Base-by-base conservation (phyloP, 345 rosid species). In the Hibiscus mutabilis region DNA sequence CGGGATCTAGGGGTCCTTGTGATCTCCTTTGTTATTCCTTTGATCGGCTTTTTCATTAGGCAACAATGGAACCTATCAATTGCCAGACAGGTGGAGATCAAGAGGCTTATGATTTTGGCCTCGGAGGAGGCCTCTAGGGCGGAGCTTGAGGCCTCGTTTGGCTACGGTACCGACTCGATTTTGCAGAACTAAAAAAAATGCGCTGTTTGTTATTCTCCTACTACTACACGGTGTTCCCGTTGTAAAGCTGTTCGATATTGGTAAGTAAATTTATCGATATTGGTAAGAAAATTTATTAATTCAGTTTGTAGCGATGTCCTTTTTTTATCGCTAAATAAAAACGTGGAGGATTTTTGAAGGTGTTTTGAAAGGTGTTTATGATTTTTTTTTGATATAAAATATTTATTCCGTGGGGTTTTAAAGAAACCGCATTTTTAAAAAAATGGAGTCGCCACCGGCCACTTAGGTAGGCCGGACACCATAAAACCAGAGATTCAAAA, bases 171-270 rank as follows among this genome's bases (percentile, higher is more conserved):
- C 35, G 78, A 72, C 75, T 22, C 88, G 4, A 73, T 78, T 49
- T 29, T 82, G 70, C 55, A 49, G 58, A 77, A 68, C 66, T 85
- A 84, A 76, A 84, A 84, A 75, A 84, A 84, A 29, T 95, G 99
- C 44, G 92, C 84, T 11, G 92, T 91, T 74, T 96, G 99, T 70
- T 91, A 70, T 76, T 77, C 62, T 79, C 86, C 84, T 44, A 94
- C 98, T 40, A 86, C 93, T 4, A 91, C 91, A 5, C 86, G 97
- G 9, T 92, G 99, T 70, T 78, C 98, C 63, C 90, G 78, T 25
- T 96, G 99, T 85, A 96, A 92, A 78, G 75, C 89, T 9, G 93
- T 91, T 72, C 85, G 97, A 22, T 96, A 96, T 79, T 96, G 99
- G 99, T 96, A 81, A 15, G 91, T 72, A 55, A 22, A 7, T 75